These are phyloP conservation scores for Lathyrus sativus DNA, from an alignment of 306 rosid species.

Conservation along the genomic window DNA sequence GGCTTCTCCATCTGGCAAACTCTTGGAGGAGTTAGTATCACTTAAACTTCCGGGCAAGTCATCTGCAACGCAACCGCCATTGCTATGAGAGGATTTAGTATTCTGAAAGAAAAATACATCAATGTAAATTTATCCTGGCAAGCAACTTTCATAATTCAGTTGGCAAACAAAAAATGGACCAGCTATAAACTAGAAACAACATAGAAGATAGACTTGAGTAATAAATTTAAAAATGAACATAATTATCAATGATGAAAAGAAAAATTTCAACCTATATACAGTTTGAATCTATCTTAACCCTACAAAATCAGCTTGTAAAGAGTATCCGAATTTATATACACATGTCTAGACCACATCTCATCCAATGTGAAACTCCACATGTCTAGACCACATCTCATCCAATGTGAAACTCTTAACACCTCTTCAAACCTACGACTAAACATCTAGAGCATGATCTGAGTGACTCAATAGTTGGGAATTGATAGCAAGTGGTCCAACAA, in stretches of 20 bases:
- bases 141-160: constrained; percentile 25
- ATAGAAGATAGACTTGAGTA: constrained; percentile 19
- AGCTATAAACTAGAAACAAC: constrained; percentile 14
- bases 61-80: constrained; percentile 3
- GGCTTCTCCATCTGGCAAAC: constrained; percentile 44
- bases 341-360: too few species aligned
- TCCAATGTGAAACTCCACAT: too few species aligned
- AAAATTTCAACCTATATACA: neutral
- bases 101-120: constrained; percentile 46
- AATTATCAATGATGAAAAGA: neutral
- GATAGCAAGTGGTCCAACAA: too few species aligned
- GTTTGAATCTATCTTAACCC: too few species aligned
- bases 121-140: constrained; percentile 1
- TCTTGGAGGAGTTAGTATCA: constrained; percentile 33
- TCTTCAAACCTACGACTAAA: too few species aligned
- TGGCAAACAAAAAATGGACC: constrained; percentile 18
- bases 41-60: neutral
- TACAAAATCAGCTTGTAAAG: too few species aligned
- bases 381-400: too few species aligned
- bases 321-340: too few species aligned
- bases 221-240: neutral
- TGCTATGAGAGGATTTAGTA: constrained; percentile 37
- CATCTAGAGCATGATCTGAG: too few species aligned
- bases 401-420: too few species aligned
- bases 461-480: too few species aligned